A percentile compares a stretch with the other conserved stretches of the same genome.
Conservation (phyloP, 345 rosid genomes). For the Geranium brycei region DNA sequence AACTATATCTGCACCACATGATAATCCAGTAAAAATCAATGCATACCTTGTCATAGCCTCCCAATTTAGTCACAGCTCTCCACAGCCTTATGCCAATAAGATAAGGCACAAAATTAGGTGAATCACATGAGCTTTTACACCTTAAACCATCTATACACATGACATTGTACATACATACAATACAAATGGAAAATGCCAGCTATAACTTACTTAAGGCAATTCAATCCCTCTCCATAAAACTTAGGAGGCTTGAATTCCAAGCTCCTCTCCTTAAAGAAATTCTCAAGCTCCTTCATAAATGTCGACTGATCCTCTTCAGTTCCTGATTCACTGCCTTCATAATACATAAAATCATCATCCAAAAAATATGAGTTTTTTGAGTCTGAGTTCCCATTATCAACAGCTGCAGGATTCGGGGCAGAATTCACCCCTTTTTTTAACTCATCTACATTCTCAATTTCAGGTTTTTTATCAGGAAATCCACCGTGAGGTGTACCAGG, state of each 20-base stretch:
- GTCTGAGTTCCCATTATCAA: slow-evolving; percentile 24
- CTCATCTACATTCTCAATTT: slow-evolving; percentile 13
- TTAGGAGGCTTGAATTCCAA: slow-evolving; percentile 66
- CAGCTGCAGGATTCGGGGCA: slow-evolving; percentile 13
- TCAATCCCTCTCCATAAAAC: slow-evolving; percentile 57
- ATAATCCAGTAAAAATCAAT: neutral
- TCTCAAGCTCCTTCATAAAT: slow-evolving; percentile 48
- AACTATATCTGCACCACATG: neutral
- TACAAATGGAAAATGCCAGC: neutral
- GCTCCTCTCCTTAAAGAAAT: slow-evolving; percentile 39
- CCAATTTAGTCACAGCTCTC: slow-evolving; percentile 57
- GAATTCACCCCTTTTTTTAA: slow-evolving; percentile 13
- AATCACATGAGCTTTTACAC: neutral
- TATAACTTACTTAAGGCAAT: slow-evolving; percentile 52
- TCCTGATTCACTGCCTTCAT: slow-evolving; percentile 50
- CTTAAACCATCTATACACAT: neutral
- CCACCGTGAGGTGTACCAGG: slow-evolving; percentile 18
- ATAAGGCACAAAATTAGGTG: slow-evolving; percentile 9
- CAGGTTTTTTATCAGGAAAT: slow-evolving; percentile 23
- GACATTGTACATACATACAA: neutral
- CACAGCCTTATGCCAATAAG: slow-evolving; percentile 35
- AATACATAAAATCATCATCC: slow-evolving; percentile 18
- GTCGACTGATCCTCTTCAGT: slow-evolving; percentile 49
- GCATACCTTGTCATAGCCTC: slow-evolving; percentile 64
- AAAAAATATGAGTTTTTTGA: slow-evolving; percentile 31